phyloP scores from a whole-genome alignment of 2,329 filamentous ascomycete species.

The Fusarium denticulatum region DNA sequence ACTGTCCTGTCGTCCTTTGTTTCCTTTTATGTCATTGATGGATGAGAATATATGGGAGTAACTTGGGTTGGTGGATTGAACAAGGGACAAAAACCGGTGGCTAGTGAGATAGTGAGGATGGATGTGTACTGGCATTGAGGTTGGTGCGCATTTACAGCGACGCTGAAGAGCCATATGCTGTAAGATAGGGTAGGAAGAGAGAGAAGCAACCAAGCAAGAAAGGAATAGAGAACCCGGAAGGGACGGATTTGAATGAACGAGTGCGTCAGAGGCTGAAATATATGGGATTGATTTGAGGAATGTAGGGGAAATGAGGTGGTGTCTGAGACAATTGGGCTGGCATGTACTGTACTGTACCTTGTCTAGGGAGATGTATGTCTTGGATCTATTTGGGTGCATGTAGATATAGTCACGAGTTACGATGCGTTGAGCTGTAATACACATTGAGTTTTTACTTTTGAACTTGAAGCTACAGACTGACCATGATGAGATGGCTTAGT shows the following conservation, averaged over 20 bases:
- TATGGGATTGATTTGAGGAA: conserved; percentile 16
- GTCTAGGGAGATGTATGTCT: conserved; percentile 14
- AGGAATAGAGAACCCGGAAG: conserved; percentile 30
- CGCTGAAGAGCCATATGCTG: conserved; percentile 19
- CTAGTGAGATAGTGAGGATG: background rate
- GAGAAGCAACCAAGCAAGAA: background rate
- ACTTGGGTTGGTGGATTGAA: conserved; percentile 7
- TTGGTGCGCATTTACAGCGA: conserved; percentile 29
- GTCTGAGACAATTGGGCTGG: conserved; percentile 23
- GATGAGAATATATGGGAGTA: conserved; percentile 24
- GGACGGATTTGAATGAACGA: conserved; percentile 28
- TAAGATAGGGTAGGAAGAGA: conserved; percentile 27
- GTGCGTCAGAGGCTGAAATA: conserved; percentile 14
- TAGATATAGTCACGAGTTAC: conserved; percentile 1
- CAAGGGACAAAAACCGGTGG: background rate
- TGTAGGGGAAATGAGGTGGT: conserved; percentile 25
- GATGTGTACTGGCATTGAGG: conserved; percentile 12
- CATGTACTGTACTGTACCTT: background rate
- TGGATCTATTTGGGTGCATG: background rate
- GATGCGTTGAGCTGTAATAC: background rate
- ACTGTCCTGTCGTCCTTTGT: conserved; percentile 37
- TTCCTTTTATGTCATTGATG: conserved; percentile 41
- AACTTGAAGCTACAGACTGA: background rate
- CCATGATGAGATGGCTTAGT: background rate
- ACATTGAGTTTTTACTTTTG: background rate